Conservation (phyloP, 495 filamentous ascomycete genomes). For the Wilcoxina mikolae region DNA sequence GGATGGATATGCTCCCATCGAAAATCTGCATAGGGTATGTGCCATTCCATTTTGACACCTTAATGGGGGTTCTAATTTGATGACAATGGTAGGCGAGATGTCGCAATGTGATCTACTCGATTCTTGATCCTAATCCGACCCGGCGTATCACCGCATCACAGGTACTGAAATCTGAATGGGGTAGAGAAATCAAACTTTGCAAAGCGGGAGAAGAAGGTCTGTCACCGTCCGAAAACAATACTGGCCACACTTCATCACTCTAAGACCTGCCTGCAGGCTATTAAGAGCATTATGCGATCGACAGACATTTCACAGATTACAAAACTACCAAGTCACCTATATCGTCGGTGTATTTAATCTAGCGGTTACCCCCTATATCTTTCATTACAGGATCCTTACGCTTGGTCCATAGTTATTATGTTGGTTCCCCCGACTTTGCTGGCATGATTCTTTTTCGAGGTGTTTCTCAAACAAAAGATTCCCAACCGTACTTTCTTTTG, state of each 20-base stretch:
- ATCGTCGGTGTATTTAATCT: too few species aligned
- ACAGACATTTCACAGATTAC: not conserved
- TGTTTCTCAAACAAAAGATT: not conserved
- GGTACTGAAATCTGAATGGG: constrained; percentile 96
- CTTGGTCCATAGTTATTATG: not conserved
- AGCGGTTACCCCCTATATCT: too few species aligned
- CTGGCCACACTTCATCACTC: not conserved
- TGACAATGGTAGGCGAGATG: constrained; percentile 61
- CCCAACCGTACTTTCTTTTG: not conserved
- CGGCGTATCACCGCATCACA: constrained; percentile 91
- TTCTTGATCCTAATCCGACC: constrained; percentile 83
- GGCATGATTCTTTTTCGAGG: not conserved
- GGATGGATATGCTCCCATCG: constrained; percentile 89
- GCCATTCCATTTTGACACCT: constrained; percentile 4
- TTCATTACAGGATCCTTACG: not conserved
- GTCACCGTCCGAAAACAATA: not conserved
- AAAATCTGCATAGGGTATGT: constrained; percentile 84
- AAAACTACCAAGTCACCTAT: not conserved
- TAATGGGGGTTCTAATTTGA: too few species aligned
- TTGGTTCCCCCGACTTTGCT: too few species aligned
- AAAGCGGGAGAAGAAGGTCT: constrained; percentile 83
- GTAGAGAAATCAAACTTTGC: constrained; percentile 88
- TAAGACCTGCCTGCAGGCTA: not conserved
- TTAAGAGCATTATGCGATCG: not conserved
- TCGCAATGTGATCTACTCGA: constrained; percentile 97